Base-by-base conservation (phyloP, 148 eudicot genomes). In the Agrostemma githago region DNA sequence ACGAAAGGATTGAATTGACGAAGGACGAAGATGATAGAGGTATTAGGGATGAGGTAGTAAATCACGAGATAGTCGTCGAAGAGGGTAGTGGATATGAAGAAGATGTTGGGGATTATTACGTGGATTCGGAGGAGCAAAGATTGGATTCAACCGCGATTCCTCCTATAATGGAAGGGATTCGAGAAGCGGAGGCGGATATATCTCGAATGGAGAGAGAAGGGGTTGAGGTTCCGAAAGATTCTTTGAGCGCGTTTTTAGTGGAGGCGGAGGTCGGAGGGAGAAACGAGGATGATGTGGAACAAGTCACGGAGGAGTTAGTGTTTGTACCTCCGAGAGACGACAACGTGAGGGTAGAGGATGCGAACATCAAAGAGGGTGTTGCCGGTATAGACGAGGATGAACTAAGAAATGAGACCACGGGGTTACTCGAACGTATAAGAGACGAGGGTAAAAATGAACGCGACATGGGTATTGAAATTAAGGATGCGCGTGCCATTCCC, bases 11-110 rank as follows among this genome's bases (percentile, higher is more conserved):
- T 53, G 82, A 79, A 51, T 72, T 79, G 51, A 78, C 6, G 7
- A 77, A 74, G 42, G 82, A 26, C 34, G 34, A 74, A 8, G 62
- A 34, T 38, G n/a, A 68, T 59, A 41, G 21, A 5, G 74, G 67
- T 19, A 21, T 21, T 41, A 66, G 60, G 8, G 17, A 38, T 40
- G 51, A 72, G 60, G 43, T 48, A 42, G 62, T 56, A 6, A 71
- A 26, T 26, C 34, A 66, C 65, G 81, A 69, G 62, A 78, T 21
- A 21, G 62, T 76, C 44, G 62, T 76, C 44, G 77, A 83, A 76
- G 82, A 75, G 20, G 72, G 79, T 71, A 82, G 79, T 71, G 83
- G 68, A 46, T 81, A 77, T 11, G 83, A 75, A 77, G 87, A 80
- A 66, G 84, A 85, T 76, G 77, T 20, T 38, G 78, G 74, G 11